Evolutionary conservation across 768 basidiomycete genomes (phyloP), one percentile per base, ranked within the genome.

Genomic region (Omphalotus guepiniiformis): DNA sequence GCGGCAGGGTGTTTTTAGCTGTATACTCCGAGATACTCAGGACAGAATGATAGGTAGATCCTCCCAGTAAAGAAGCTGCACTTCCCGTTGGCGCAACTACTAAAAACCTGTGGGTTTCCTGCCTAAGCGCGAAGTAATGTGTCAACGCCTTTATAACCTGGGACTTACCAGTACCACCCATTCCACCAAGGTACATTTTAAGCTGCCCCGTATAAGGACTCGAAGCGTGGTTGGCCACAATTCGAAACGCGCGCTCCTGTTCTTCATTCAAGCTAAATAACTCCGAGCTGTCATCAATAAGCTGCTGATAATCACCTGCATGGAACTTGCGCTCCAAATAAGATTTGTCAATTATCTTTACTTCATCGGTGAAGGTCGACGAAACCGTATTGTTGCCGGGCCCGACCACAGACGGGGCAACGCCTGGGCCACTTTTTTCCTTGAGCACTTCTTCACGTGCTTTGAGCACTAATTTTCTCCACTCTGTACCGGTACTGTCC

Each of bases 21-120:
- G n/a, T 27, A 60, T 0, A 23, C 13, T 42, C 26, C 41, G 42
- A 44, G 1, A 70, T 55, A 4, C 64, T 59, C 4, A 70, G 53
- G 2, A 62, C 50, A 2, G 61, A 68, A 46, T 71, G 67, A 44
- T 69, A 68, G 2, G 70, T 72, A 0, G 62, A 65, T 0, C 70
- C 70, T 18, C 54, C 58, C 1, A 71, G n/a, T 0, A 64, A 36
- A 0, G 59, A 60, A 3, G 69, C 68, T 1, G 65, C 57, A 6
- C 62, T 50, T 0, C 68, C 68, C 6, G 67, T 70, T 2, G 66
- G 67, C 4, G 62, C 67, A 0, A 68, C 48, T 1, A 63, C 46
- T 2, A 57, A 32, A 22, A 64, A 58, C 0, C 58, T 22, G 26
- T 62, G 43, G 2, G 29, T n/a, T 50, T 68, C 56, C 2, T 58